Evolutionary conservation across 768 basidiomycete species (phyloP), one percentile per base, ranked within the genome.

Genomic region (Rhodotorula sphaerocarpa): DNA sequence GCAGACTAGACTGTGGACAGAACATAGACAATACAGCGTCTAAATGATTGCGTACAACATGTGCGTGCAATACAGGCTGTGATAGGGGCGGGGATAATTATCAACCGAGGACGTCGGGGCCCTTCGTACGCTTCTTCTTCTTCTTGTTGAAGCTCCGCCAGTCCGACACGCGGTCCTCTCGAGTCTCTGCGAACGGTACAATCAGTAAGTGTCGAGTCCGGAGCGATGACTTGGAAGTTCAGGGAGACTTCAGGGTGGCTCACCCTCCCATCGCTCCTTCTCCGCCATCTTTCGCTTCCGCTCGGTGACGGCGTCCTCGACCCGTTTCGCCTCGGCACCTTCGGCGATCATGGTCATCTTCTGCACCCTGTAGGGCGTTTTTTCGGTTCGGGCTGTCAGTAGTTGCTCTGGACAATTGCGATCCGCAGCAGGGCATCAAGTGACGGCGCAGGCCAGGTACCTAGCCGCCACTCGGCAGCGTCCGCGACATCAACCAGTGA

Each of bases 301-400:
- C 41, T 82, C 71, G 28, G 79, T 76, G 16, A 86, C 80, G 69
- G 91, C 91, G 60, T 90, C 88, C 55, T 95, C 90, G 73, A 89
- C 90, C 79, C 86, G 88, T 71, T 85, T 81, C n/a, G 91, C 91
- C 73, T 93, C 90, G 7, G 91, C 78, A 5, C 90, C 90, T 75
- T 73, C 71, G 20, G 70, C 69, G n/a, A 71, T 73, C 70, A 72
- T 72, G 39, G 68, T 65, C 69, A 71, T 67, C 56, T 73, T 73
- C 43, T 56, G 58, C 3, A 58, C 63, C 67, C 66, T 66, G 42
- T 51, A 28, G 27, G 31, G 36, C 43, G 25, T 12, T 63, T 41
- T 30, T 34, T 63, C 68, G 46, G 27, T 44, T 43, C n/a, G n/a
- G n/a, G n/a, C n/a, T n/a, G n/a, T n/a, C n/a, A n/a, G n/a, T n/a